A percentile compares a stretch with the other conserved stretches of the same genome.
Evolutionary conservation across 2,329 filamentous ascomycete genomes (phyloP).

Genomic region (Lojkania enalia): DNA sequence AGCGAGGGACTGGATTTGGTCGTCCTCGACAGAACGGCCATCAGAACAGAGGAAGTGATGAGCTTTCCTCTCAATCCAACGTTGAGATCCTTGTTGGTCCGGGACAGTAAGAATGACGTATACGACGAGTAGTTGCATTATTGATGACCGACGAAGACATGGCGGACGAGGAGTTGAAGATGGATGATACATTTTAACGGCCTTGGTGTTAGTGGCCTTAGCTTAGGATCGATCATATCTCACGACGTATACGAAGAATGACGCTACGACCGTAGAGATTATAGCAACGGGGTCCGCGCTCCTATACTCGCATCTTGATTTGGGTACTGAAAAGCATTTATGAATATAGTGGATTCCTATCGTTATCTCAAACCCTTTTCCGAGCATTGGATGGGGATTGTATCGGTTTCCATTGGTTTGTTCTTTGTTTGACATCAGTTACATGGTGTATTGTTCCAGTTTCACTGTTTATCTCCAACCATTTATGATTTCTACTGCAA

Average conservation of each 20-base stretch:
- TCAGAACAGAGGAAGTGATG: slow-evolving; percentile 64
- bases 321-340: slow-evolving; percentile 41
- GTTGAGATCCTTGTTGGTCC: slow-evolving; percentile 68
- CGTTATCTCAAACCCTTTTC: slow-evolving; percentile 17
- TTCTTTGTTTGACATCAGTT: too few species aligned
- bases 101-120: slow-evolving; percentile 25
- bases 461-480: too few species aligned
- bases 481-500: too few species aligned
- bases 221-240: slow-evolving; percentile 39
- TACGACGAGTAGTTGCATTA: neutral
- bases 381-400: slow-evolving; percentile 12
- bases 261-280: slow-evolving; percentile 47
- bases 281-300: slow-evolving; percentile 39
- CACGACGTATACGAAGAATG: slow-evolving; percentile 47
- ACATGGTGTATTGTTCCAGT: too few species aligned
- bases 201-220: slow-evolving; percentile 30
- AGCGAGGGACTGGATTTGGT: slow-evolving; percentile 62
- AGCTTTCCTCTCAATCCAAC: slow-evolving; percentile 62
- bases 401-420: slow-evolving; percentile 15
- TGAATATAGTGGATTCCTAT: slow-evolving; percentile 34
- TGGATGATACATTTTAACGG: slow-evolving; percentile 41
- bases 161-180: slow-evolving; percentile 32
- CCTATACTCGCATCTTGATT: slow-evolving; percentile 35
- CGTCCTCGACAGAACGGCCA: slow-evolving; percentile 63
- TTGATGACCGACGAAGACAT: slow-evolving; percentile 17